Evolutionary conservation across 176 grass and related monocot species (phyloP).

Genomic region (Saccharum spontaneum): DNA sequence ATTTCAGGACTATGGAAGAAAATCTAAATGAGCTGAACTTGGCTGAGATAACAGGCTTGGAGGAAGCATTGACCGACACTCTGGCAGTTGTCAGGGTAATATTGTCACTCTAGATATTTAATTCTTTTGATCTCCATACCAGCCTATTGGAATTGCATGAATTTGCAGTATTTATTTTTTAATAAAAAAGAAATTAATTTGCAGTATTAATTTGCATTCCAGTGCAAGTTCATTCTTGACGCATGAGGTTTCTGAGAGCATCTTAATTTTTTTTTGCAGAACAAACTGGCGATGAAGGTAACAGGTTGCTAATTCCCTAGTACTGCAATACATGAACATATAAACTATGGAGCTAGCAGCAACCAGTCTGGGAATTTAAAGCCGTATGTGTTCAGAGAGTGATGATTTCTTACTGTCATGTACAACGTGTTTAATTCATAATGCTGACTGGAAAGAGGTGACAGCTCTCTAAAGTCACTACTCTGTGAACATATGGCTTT

Average conservation of each 20-base stretch:
- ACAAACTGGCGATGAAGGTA: conserved; percentile 2
- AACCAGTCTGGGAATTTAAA: neutral
- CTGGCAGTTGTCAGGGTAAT: conserved; percentile 34
- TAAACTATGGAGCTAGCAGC: neutral
- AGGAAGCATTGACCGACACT: conserved; percentile 24
- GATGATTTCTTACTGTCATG: neutral
- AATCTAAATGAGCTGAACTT: conserved; percentile 23
- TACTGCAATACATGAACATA: neutral
- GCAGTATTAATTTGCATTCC: neutral
- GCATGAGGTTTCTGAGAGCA: neutral
- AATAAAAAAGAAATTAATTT: too few species aligned
- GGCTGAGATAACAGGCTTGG: neutral
- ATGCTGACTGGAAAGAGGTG: neutral
- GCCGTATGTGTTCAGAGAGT: neutral
- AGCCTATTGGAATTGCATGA: neutral
- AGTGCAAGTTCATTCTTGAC: neutral
- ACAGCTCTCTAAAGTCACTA: neutral
- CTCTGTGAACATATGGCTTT: neutral
- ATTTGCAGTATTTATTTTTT: neutral
- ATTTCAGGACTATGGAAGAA: conserved; percentile 29
- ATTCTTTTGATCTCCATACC: neutral
- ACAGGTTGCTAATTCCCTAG: neutral
- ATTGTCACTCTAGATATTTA: neutral
- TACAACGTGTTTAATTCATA: neutral
- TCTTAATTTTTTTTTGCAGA: conserved; percentile 13